phyloP scores from a whole-genome alignment of 192 early-diverging fungal genomes.

The Entophlyctis luteolus region DNA sequence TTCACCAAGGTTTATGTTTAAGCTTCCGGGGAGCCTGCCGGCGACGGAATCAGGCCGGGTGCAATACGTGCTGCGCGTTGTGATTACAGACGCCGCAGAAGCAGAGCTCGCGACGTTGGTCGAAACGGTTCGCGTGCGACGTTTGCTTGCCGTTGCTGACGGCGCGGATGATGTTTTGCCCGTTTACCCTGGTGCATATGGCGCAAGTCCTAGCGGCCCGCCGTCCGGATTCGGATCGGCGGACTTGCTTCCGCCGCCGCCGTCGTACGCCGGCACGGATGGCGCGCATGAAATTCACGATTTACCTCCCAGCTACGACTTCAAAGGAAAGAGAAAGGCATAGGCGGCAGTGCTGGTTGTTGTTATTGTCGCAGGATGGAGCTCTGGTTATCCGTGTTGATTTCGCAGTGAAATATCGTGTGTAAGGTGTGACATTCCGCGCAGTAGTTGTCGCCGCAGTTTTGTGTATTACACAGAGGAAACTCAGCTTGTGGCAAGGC shows the following conservation, averaged over 20 bases:
- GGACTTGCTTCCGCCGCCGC: not conserved
- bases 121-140: conserved; percentile 16
- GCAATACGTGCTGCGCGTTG: conserved; percentile 13
- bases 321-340: conserved; percentile 2
- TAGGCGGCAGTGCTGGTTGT: no score
- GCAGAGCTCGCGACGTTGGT: conserved; percentile 5
- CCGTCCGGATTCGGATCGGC: no score
- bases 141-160: not conserved
- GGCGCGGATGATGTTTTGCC: not conserved
- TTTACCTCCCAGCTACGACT: conserved; percentile 1
- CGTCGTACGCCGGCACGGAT: not conserved
- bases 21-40: conserved; percentile 18
- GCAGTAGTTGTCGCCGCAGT: no score
- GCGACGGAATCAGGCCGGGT: conserved; percentile 11
- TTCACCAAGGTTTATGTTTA: conserved; percentile 16
- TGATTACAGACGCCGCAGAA: not conserved
- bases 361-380: no score
- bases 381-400: no score
- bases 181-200: no score
- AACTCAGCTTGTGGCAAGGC: no score
- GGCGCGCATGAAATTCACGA: not conserved
- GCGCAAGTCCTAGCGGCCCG: no score
- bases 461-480: no score
- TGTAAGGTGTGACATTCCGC: no score
- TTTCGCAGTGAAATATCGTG: no score